phyloP scores from a whole-genome alignment of 2,329 filamentous ascomycete genomes.

The Fusarium sp. region DNA sequence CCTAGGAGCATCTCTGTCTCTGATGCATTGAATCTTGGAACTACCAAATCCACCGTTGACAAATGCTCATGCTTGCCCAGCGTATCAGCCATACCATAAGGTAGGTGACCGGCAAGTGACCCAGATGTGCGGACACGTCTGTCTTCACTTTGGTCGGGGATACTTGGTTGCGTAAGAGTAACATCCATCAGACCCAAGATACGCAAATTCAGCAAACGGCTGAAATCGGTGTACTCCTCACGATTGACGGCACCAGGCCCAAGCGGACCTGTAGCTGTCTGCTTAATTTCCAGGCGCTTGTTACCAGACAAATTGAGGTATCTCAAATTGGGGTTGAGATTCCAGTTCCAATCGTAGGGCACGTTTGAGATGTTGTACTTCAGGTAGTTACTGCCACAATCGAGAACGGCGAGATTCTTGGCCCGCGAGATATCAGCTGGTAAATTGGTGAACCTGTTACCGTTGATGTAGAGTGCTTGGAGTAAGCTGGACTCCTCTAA shows the following conservation, averaged over 20 bases:
- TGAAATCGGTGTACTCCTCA: constrained; percentile 86
- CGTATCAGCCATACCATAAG: constrained; percentile 98
- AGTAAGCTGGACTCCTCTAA: constrained; percentile 89
- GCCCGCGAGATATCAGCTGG: constrained; percentile 96
- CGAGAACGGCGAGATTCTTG: constrained; percentile 88
- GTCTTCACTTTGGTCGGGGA: constrained; percentile 95
- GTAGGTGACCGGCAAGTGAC: constrained; percentile 88
- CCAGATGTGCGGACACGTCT: constrained; percentile 95
- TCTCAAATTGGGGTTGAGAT: constrained; percentile 93
- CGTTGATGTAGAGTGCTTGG: constrained; percentile 93
- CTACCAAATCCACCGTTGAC: constrained; percentile 94
- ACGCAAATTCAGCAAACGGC: constrained; percentile 81
- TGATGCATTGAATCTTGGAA: constrained; percentile 89
- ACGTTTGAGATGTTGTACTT: constrained; percentile 99
- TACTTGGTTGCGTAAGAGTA: constrained; percentile 90
- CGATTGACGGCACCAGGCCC: constrained; percentile 65
- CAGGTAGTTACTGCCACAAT: constrained; percentile 92
- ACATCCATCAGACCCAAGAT: constrained; percentile 98
- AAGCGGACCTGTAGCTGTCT: constrained; percentile 62
- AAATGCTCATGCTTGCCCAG: constrained; percentile 93
- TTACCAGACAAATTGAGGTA: constrained; percentile 98
- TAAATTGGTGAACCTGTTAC: constrained; percentile 96
- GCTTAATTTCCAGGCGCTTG: constrained; percentile 91
- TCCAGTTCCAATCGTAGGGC: constrained; percentile 99
- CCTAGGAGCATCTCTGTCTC: constrained; percentile 92